A percentile compares a stretch with the other conserved stretches of the same genome.
phyloP scores from a whole-genome alignment of 2,329 filamentous ascomycete genomes.

The Fusarium staphyleae region DNA sequence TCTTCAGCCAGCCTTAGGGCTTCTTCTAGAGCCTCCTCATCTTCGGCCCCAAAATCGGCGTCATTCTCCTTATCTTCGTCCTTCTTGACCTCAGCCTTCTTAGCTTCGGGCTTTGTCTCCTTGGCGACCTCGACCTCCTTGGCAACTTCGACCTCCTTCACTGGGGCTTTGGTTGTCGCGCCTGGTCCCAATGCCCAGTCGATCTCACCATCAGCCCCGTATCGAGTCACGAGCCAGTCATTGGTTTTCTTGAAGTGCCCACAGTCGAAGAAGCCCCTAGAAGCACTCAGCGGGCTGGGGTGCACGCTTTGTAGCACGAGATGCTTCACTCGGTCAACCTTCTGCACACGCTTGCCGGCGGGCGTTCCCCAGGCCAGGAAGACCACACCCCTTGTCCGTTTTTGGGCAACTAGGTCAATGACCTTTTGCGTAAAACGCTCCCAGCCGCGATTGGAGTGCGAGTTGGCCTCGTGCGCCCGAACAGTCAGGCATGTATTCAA shows the following conservation, averaged over 20 bases:
- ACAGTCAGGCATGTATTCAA: constrained; percentile 96
- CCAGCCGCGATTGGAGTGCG: constrained; percentile 87
- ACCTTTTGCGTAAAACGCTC: constrained; percentile 91
- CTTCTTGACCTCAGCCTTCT: constrained; percentile 42
- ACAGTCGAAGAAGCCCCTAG: constrained; percentile 82
- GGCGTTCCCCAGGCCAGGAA: constrained; percentile 94
- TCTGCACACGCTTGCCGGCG: constrained; percentile 78
- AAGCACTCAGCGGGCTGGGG: constrained; percentile 89
- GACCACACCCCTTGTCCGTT: constrained; percentile 81
- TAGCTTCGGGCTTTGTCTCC: constrained; percentile 28
- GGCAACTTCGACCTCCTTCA: constrained; percentile 25
- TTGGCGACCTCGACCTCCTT: constrained; percentile 28
- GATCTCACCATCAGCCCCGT: constrained; percentile 81
- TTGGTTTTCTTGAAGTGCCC: constrained; percentile 84
- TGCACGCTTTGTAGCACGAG: constrained; percentile 87
- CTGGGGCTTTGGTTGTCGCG: constrained; percentile 45
- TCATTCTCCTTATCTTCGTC: constrained; percentile 41
- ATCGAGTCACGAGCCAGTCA: constrained; percentile 80
- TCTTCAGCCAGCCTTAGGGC: constrained; percentile 46
- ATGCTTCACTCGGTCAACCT: constrained; percentile 76
- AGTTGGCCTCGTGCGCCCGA: constrained; percentile 85
- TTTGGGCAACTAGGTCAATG: constrained; percentile 84
- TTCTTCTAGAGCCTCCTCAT: constrained; percentile 49
- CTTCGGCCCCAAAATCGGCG: constrained; percentile 42
- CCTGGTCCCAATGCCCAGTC: constrained; percentile 75